These are phyloP conservation scores for Sporothrix curviconia DNA, from an alignment of 2,329 filamentous ascomycete species.

Conservation along the genomic window DNA sequence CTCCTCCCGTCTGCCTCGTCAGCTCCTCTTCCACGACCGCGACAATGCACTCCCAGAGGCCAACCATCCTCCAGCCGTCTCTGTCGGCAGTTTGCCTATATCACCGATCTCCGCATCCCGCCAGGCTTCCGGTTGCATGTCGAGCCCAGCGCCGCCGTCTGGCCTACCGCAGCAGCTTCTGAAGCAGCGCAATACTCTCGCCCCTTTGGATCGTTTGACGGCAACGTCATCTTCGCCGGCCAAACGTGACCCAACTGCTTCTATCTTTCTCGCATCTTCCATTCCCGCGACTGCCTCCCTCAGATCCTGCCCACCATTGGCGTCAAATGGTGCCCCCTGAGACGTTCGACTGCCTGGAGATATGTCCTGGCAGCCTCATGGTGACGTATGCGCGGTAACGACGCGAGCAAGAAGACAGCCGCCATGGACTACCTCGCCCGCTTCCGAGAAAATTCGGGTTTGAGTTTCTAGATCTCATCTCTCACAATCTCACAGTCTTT, in stretches of 20 bases:
- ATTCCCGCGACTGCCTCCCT: not conserved
- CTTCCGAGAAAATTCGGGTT: slow-evolving; percentile 99
- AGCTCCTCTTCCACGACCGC: too few relatives aligned
- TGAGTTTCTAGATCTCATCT: too few relatives aligned
- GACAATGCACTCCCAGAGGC: too few relatives aligned
- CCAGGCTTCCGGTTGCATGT: too few relatives aligned
- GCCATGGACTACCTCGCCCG: slow-evolving; percentile 79
- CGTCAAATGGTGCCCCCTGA: slow-evolving; percentile 57
- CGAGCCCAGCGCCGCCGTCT: too few relatives aligned
- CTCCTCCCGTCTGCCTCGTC: not conserved
- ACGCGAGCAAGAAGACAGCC: slow-evolving; percentile 79
- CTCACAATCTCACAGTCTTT: too few relatives aligned
- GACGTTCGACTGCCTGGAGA: slow-evolving; percentile 66
- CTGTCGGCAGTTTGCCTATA: too few relatives aligned
- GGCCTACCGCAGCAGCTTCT: too few relatives aligned
- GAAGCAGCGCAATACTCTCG: not conserved
- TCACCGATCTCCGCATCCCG: too few relatives aligned
- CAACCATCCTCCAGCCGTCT: too few relatives aligned
- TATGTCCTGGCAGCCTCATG: slow-evolving; percentile 79
- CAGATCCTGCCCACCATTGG: slow-evolving; percentile 48
- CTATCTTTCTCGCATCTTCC: not conserved
- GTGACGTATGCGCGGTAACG: slow-evolving; percentile 83
- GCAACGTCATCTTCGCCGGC: not conserved
- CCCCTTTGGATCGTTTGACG: not conserved
- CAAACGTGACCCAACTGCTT: not conserved